Evolutionary conservation across 2,329 filamentous ascomycete genomes (phyloP).

Genomic region (Aspergillus udagawae): DNA sequence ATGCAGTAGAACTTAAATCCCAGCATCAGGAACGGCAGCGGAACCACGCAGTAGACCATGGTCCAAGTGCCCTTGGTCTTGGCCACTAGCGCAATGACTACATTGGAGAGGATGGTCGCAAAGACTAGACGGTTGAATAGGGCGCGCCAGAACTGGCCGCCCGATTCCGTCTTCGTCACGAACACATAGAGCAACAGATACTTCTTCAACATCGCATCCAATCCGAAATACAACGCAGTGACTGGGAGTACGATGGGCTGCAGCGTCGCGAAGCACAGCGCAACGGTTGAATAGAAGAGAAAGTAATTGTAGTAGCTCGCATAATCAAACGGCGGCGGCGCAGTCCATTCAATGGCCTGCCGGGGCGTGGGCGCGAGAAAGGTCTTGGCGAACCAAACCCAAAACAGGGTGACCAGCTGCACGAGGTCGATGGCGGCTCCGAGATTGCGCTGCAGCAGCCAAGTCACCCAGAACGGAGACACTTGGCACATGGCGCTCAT

Average conservation of each 20-base stretch:
- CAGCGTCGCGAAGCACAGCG: slow-evolving; percentile 75
- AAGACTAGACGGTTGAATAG: slow-evolving; percentile 92
- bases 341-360: slow-evolving; percentile 86
- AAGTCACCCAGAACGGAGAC: slow-evolving; percentile 91
- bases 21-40: slow-evolving; percentile 73
- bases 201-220: slow-evolving; percentile 91
- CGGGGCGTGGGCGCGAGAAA: slow-evolving; percentile 85
- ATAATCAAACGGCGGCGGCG: slow-evolving; percentile 89
- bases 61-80: slow-evolving; percentile 63
- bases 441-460: slow-evolving; percentile 86
- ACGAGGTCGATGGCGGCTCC: slow-evolving; percentile 92
- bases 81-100: slow-evolving; percentile 72
- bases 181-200: slow-evolving; percentile 94
- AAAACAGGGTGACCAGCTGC: slow-evolving; percentile 78
- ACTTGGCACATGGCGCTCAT: slow-evolving; percentile 75
- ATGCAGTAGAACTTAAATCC: slow-evolving; percentile 85
- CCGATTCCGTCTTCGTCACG: slow-evolving; percentile 93
- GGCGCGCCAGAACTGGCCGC: slow-evolving; percentile 86
- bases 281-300: slow-evolving; percentile 87
- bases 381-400: slow-evolving; percentile 78
- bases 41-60: slow-evolving; percentile 67
- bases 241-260: slow-evolving; percentile 85
- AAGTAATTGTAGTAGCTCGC: slow-evolving; percentile 98
- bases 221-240: slow-evolving; percentile 79
- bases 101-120: slow-evolving; percentile 70